Evolutionary conservation across 1,284 basidiomycete species (phyloP).

Genomic region (Rugiboletus extremiorientalis): DNA sequence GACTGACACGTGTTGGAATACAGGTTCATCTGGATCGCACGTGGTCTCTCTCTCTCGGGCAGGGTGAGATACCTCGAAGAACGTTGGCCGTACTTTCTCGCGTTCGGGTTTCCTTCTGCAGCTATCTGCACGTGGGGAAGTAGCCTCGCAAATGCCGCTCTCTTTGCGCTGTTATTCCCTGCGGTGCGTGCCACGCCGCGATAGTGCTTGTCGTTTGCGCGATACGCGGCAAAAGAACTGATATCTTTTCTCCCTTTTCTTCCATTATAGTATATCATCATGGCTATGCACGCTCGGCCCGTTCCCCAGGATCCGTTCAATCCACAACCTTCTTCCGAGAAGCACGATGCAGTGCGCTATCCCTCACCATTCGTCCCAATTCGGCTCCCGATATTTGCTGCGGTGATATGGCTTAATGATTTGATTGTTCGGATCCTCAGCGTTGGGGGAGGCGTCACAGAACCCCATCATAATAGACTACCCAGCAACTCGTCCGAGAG

Average conservation of each 20-base stretch:
- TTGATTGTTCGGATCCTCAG: conserved; percentile 62
- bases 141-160: conserved; percentile 69
- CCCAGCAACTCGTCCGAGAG: conserved; percentile 48
- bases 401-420: conserved; percentile 76
- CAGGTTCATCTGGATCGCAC: conserved; percentile 78
- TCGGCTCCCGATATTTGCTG: conserved; percentile 69
- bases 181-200: conserved; percentile 47
- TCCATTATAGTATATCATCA: conserved; percentile 66
- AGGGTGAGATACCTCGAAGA: conserved; percentile 78
- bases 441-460: conserved; percentile 43
- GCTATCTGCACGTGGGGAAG: conserved; percentile 69
- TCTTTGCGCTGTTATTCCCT: conserved; percentile 80
- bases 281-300: conserved; percentile 71
- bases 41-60: conserved; percentile 63
- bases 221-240: not conserved
- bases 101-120: conserved; percentile 74
- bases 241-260: too few species aligned
- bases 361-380: conserved; percentile 77
- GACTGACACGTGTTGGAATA: conserved; percentile 4
- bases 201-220: too few species aligned
- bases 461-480: conserved; percentile 27
- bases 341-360: conserved; percentile 48
- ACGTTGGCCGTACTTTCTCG: conserved; percentile 82
- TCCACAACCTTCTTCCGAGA: conserved; percentile 43
- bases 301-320: conserved; percentile 70